Evolutionary conservation across 768 basidiomycete genomes (phyloP).

Genomic region (Rhodotorula taiwanensis): DNA sequence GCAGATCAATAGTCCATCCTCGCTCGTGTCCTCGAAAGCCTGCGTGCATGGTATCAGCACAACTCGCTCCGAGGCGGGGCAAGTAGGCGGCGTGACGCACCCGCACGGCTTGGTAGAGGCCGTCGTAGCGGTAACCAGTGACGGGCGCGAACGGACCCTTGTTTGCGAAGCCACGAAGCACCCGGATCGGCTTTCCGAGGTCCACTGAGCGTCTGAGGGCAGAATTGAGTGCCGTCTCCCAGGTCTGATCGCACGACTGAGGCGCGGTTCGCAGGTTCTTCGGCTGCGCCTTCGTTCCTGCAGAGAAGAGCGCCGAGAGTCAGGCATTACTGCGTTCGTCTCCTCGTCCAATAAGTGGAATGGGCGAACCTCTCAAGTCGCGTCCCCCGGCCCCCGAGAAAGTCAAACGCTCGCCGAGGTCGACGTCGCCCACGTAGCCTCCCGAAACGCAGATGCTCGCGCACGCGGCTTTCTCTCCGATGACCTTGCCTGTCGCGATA

Average conservation of each 20-base stretch:
- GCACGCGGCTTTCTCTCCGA: slow-evolving; percentile 51
- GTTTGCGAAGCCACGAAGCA: slow-evolving; percentile 73
- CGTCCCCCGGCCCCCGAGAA: slow-evolving; percentile 59
- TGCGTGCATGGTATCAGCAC: slow-evolving; percentile 62
- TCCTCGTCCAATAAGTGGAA: neutral
- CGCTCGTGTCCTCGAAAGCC: slow-evolving; percentile 49
- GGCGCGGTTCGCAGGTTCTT: slow-evolving; percentile 88
- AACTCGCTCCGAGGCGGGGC: too few species aligned
- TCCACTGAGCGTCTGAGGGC: slow-evolving; percentile 65
- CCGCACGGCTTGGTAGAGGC: slow-evolving; percentile 54
- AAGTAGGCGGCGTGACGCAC: neutral
- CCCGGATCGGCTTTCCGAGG: slow-evolving; percentile 72
- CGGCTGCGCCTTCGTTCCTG: slow-evolving; percentile 63
- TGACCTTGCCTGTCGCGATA: slow-evolving; percentile 55
- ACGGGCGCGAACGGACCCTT: slow-evolving; percentile 40
- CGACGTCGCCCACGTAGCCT: slow-evolving; percentile 41
- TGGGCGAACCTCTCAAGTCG: slow-evolving; percentile 57
- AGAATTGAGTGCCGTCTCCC: slow-evolving; percentile 9
- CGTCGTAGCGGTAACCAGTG: slow-evolving; percentile 78
- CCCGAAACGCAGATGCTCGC: slow-evolving; percentile 74
- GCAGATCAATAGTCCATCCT: slow-evolving; percentile 64
- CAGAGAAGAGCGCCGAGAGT: neutral
- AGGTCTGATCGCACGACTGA: slow-evolving; percentile 51
- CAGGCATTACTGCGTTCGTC: neutral
- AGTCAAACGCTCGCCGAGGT: slow-evolving; percentile 36